Conservation (phyloP, 2,329 filamentous ascomycete species). For the Trichoderma guizhouense region DNA sequence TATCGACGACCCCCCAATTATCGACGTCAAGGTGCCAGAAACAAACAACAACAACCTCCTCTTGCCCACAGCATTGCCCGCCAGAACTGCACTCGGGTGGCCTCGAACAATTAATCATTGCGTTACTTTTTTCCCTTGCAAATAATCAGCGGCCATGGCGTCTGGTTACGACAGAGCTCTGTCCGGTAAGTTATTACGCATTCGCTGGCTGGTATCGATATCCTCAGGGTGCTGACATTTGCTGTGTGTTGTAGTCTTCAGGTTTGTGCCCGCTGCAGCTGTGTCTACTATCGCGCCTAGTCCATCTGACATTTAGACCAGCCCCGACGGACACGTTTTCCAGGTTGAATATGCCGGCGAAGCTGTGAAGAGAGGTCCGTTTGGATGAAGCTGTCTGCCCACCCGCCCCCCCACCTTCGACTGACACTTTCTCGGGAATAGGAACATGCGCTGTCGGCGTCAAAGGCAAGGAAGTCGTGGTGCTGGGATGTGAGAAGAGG, state of each 20-base stretch:
- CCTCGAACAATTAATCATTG: neutral
- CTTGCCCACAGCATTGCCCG: conserved; percentile 9
- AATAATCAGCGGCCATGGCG: conserved; percentile 54
- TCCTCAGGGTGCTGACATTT: conserved; percentile 38
- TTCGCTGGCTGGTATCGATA: conserved; percentile 21
- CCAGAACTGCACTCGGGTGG: neutral
- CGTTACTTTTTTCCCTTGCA: neutral
- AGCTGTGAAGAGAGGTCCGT: conserved; percentile 91
- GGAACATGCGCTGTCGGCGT: conserved; percentile 97
- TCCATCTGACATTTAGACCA: conserved; percentile 37
- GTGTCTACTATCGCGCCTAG: neutral
- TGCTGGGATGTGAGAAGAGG: conserved; percentile 96
- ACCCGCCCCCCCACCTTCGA: conserved; percentile 10
- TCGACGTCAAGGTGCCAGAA: conserved; percentile 13
- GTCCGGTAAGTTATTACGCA: conserved; percentile 68
- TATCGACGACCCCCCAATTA: conserved; percentile 22
- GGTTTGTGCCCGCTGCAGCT: conserved; percentile 45
- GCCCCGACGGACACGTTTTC: conserved; percentile 98
- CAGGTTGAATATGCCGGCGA: conserved; percentile 99
- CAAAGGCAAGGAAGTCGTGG: conserved; percentile 91
- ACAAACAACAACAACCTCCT: neutral
- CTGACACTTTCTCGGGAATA: conserved; percentile 35
- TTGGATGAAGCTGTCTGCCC: conserved; percentile 15
- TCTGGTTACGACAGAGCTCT: conserved; percentile 99
- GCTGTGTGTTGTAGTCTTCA: conserved; percentile 65